Evolutionary conservation across 805 yeast genomes (phyloP), one percentile per base, ranked within the genome.

Genomic region (Candida krabiensis): DNA sequence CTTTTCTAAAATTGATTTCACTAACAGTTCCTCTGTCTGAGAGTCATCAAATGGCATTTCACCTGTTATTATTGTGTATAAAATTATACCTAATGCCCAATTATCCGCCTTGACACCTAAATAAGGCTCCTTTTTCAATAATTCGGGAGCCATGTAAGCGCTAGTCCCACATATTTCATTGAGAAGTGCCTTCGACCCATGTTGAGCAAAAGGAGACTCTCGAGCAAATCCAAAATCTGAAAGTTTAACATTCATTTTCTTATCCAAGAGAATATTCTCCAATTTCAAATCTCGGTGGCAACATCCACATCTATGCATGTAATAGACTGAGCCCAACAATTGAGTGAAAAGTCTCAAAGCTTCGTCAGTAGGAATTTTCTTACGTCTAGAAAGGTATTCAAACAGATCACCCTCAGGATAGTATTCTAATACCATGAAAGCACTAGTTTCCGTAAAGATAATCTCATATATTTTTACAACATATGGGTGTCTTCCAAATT

Each of bases 111-210:
- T 81, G 47, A 78, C 73, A 0, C 97, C 98, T 28, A 80, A 79
- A 58, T 89, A 89, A 31, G 80, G 79, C 43, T 77, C 73, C 44
- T 80, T 73, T 38, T 70, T 67, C 13, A 90, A 67, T 44, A 93
- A 68, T 57, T 91, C 99, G 0, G 99, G 99, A 0, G 99, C 96
- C 96, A 91, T 90, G 58, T 91, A 91, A 3, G 88, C 95, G 1
- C 89, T 80, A 0, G 98, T 91, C 3, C 99, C 99, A 63, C 99
- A 91, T 1, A 89, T 71, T 0, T 96, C 93, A 34, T 83, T 85
- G 23, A 91, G 63, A 32, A 83, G 61, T 4, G 60, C 47, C 19
- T 46, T 46, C 4, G 53, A 18, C 9, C 61, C 57, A 37, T 53
- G 36, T 35, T 53, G 54, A 11, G 47, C 46, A 37, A 47, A 49